phyloP scores from a whole-genome alignment of 2,329 filamentous ascomycete species.

The Pseudogymnoascus sp. region DNA sequence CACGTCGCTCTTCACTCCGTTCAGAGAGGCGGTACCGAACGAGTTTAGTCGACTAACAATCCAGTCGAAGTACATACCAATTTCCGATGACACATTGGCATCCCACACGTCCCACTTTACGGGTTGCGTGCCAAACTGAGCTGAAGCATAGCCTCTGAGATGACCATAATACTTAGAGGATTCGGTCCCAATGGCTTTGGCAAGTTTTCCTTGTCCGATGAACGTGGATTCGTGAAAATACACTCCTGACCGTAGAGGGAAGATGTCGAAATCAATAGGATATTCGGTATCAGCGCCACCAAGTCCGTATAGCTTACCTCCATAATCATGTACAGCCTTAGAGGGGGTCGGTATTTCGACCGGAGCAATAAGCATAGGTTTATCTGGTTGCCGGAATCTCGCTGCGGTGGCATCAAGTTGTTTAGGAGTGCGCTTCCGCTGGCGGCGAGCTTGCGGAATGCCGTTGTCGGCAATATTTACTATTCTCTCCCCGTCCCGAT shows the following conservation, averaged over 20 bases:
- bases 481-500: neutral
- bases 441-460: slow-evolving; percentile 7
- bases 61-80: slow-evolving; percentile 53
- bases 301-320: slow-evolving; percentile 41
- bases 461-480: neutral
- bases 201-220: slow-evolving; percentile 45
- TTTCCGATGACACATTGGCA: slow-evolving; percentile 48
- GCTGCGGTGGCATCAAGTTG: slow-evolving; percentile 26
- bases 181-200: slow-evolving; percentile 27
- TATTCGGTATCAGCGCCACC: slow-evolving; percentile 54
- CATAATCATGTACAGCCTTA: slow-evolving; percentile 17
- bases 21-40: neutral
- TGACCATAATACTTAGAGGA: slow-evolving; percentile 27
- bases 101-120: slow-evolving; percentile 51
- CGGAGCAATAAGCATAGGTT: slow-evolving; percentile 21
- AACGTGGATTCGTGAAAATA: slow-evolving; percentile 54
- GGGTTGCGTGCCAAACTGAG: slow-evolving; percentile 37
- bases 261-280: slow-evolving; percentile 53
- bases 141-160: neutral
- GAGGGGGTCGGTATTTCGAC: slow-evolving; percentile 13
- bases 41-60: slow-evolving; percentile 36
- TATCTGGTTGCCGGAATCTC: slow-evolving; percentile 27
- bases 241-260: slow-evolving; percentile 45
- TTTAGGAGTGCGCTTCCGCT: slow-evolving; percentile 21
- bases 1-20: neutral